These are phyloP conservation scores for Podospora tetraspora DNA, from an alignment of 495 filamentous ascomycete genomes.

Conservation along the genomic window DNA sequence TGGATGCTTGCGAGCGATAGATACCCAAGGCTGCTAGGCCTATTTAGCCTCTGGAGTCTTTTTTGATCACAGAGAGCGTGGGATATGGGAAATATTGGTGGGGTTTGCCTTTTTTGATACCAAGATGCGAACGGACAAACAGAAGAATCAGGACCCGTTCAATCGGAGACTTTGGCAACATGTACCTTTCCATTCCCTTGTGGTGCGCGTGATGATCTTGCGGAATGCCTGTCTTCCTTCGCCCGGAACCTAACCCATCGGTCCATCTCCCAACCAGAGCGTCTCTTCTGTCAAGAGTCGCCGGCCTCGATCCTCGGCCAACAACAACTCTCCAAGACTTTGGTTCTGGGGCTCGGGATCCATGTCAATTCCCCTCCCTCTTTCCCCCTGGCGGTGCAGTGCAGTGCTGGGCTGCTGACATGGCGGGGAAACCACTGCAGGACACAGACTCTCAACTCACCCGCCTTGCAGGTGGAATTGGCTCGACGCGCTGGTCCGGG, in stretches of 20 bases:
- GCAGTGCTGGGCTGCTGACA: neutral
- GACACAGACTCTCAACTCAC: neutral
- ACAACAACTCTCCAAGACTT: neutral
- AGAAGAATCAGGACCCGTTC: neutral
- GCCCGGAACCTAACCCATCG: too few species aligned
- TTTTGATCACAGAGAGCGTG: neutral
- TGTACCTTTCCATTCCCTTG: neutral
- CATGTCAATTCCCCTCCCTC: neutral
- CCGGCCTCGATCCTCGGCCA: neutral
- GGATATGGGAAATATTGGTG: neutral
- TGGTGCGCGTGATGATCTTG: neutral
- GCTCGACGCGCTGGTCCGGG: neutral
- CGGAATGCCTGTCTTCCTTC: too few species aligned
- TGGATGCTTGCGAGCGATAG: neutral
- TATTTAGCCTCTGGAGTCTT: neutral
- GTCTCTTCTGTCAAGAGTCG: too few species aligned
- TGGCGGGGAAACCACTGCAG: neutral
- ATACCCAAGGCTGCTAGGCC: neutral
- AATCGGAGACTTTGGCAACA: neutral
- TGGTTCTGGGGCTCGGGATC: neutral
- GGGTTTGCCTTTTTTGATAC: neutral
- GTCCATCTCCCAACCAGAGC: too few species aligned
- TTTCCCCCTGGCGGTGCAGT: too few species aligned
- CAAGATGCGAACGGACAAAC: neutral
- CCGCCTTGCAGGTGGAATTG: neutral